A percentile compares a stretch with the other conserved stretches of the same genome.
phyloP scores from a whole-genome alignment of 768 basidiomycete genomes.

The Candolleomyces efflorescens region DNA sequence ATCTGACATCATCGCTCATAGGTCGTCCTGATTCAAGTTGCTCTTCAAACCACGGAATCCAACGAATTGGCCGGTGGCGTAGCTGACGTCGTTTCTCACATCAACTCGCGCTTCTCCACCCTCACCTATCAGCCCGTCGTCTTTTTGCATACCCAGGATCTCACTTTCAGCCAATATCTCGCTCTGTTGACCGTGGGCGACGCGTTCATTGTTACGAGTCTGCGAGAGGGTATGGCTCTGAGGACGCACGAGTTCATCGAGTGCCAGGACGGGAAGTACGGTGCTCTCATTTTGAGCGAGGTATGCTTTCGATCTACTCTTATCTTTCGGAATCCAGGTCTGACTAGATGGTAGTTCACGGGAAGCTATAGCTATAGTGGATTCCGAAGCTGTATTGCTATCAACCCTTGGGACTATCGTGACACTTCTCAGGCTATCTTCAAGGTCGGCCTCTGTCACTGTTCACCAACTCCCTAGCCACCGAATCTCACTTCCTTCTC shows the following conservation, averaged over 20 bases:
- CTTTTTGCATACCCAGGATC: constrained; percentile 79
- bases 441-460: constrained; percentile 23
- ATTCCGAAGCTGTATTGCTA: constrained; percentile 79
- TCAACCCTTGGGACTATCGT: constrained; percentile 83
- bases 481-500: not conserved
- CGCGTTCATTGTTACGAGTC: constrained; percentile 78
- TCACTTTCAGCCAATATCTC: constrained; percentile 84
- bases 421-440: constrained; percentile 82
- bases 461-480: not conserved
- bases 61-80: constrained; percentile 74
- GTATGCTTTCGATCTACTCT: constrained; percentile 29
- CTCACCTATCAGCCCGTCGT: constrained; percentile 86
- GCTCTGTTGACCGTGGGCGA: constrained; percentile 79
- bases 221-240: constrained; percentile 87
- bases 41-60: constrained; percentile 74
- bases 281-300: constrained; percentile 79
- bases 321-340: not conserved
- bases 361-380: constrained; percentile 85
- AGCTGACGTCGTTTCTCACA: constrained; percentile 69
- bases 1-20: constrained; percentile 16
- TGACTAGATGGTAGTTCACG: constrained; percentile 52
- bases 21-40: constrained; percentile 85
- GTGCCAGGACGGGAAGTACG: constrained; percentile 66
- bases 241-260: constrained; percentile 82
- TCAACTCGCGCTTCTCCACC: constrained; percentile 81